Conservation (phyloP, 768 basidiomycete genomes). For the Suillus subaureus region DNA sequence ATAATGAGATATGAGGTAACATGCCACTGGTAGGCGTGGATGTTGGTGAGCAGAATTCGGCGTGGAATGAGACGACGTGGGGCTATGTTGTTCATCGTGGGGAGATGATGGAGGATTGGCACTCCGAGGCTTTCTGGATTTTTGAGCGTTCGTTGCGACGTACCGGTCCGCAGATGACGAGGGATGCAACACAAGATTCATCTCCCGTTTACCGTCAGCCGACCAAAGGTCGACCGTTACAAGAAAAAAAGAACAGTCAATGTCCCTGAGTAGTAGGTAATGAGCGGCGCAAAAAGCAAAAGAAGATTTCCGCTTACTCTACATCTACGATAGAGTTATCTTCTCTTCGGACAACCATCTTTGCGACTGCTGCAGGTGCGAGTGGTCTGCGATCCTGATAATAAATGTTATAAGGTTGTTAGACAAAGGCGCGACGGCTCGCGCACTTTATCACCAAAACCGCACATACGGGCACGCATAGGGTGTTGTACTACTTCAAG, state of each 20-base stretch:
- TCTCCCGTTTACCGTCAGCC: conserved; percentile 75
- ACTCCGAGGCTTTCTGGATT: conserved; percentile 39
- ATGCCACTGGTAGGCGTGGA: conserved; percentile 35
- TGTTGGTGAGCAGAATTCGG: conserved; percentile 49
- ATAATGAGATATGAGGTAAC: conserved; percentile 41
- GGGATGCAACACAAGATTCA: conserved; percentile 89
- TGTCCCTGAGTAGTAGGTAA: conserved; percentile 51
- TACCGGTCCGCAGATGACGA: conserved; percentile 72
- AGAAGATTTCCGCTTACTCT: conserved; percentile 55
- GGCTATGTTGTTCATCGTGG: conserved; percentile 43
- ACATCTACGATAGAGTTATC: conserved; percentile 71
- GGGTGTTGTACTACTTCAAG: conserved; percentile 89
- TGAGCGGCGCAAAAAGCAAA: conserved; percentile 11
- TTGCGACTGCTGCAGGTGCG: conserved; percentile 87
- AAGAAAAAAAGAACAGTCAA: conserved; percentile 87
- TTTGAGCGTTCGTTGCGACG: conserved; percentile 44
- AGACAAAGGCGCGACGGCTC: conserved; percentile 14
- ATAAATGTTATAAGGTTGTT: conserved; percentile 16
- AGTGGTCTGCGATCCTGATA: conserved; percentile 86
- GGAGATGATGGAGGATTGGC: conserved; percentile 39
- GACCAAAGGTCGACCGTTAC: conserved; percentile 95
- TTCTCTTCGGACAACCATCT: conserved; percentile 72
- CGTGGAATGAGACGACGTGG: conserved; percentile 47
- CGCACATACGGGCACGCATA: conserved; percentile 90
- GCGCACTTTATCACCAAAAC: conserved; percentile 92